Evolutionary conservation across 306 rosid genomes (phyloP).

Genomic region (Albizia julibrissin): DNA sequence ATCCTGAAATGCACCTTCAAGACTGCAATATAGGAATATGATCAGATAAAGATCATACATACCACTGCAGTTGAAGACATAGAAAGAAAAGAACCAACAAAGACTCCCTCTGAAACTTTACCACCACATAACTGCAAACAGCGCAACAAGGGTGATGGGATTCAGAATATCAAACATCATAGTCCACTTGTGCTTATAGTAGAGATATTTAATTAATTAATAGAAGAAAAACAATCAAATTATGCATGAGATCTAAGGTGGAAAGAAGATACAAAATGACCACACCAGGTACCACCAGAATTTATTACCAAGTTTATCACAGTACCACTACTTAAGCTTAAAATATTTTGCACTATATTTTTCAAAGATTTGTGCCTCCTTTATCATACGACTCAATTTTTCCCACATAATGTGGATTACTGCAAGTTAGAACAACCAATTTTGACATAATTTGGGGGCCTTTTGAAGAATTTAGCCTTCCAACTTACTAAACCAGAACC

Average conservation of each 20-base stretch:
- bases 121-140: constrained; percentile 94
- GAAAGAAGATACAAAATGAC: constrained; percentile 20
- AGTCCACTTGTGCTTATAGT: constrained; percentile 29
- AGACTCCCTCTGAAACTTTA: constrained; percentile 89
- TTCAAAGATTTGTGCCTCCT: background rate
- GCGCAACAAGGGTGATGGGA: constrained; percentile 37
- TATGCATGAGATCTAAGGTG: constrained; percentile 1
- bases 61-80: constrained; percentile 99
- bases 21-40: background rate
- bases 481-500: background rate
- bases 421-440: background rate
- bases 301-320: constrained; percentile 25
- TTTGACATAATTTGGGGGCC: background rate
- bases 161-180: constrained; percentile 35
- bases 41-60: constrained; percentile 46
- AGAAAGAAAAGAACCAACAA: constrained; percentile 87
- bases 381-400: background rate
- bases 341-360: background rate
- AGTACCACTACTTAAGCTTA: constrained; percentile 20
- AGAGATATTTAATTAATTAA: constrained; percentile 26
- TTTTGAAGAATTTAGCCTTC: background rate
- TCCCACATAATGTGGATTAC: background rate
- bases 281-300: background rate
- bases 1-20: constrained; percentile 18
- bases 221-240: constrained; percentile 19